phyloP scores from a whole-genome alignment of 2,329 filamentous ascomycete species.

The Fusarium nodosum region DNA sequence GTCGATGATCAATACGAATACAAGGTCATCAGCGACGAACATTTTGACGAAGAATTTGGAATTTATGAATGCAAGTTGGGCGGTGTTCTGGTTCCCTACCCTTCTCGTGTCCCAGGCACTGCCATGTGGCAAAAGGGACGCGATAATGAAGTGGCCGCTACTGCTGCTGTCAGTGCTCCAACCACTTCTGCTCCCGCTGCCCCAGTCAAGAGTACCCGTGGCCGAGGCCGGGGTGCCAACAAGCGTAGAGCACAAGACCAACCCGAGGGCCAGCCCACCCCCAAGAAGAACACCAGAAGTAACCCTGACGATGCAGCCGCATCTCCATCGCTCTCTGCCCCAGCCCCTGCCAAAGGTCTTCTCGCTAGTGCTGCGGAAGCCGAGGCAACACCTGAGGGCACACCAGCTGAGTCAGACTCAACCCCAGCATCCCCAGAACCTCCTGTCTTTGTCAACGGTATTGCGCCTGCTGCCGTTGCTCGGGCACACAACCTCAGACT shows the following conservation, averaged over 20 bases:
- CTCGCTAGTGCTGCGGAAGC: conserved; percentile 57
- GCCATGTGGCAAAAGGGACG: conserved; percentile 58
- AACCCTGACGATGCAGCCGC: conserved; percentile 52
- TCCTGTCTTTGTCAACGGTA: conserved; percentile 47
- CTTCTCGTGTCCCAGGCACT: conserved; percentile 60
- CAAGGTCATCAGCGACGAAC: conserved; percentile 60
- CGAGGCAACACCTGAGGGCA: conserved; percentile 54
- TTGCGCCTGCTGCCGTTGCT: conserved; percentile 41
- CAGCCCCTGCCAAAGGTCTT: conserved; percentile 56
- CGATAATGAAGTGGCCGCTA: conserved; percentile 56
- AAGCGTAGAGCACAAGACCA: conserved; percentile 68
- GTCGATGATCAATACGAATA: conserved; percentile 62
- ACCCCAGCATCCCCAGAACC: conserved; percentile 56
- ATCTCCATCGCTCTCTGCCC: conserved; percentile 47
- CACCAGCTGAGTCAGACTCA: conserved; percentile 55
- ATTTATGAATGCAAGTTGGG: conserved; percentile 59
- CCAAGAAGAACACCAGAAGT: conserved; percentile 62
- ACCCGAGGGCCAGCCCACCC: conserved; percentile 63
- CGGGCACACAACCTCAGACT: conserved; percentile 49
- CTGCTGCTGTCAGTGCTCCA: conserved; percentile 47
- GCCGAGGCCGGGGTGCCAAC: conserved; percentile 52
- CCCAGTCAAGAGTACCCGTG: conserved; percentile 50
- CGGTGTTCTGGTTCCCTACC: conserved; percentile 61
- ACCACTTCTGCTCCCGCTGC: conserved; percentile 47
- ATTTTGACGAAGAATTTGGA: conserved; percentile 60